Conservation (phyloP, 2,329 filamentous ascomycete species). For the Periconia sp. region DNA sequence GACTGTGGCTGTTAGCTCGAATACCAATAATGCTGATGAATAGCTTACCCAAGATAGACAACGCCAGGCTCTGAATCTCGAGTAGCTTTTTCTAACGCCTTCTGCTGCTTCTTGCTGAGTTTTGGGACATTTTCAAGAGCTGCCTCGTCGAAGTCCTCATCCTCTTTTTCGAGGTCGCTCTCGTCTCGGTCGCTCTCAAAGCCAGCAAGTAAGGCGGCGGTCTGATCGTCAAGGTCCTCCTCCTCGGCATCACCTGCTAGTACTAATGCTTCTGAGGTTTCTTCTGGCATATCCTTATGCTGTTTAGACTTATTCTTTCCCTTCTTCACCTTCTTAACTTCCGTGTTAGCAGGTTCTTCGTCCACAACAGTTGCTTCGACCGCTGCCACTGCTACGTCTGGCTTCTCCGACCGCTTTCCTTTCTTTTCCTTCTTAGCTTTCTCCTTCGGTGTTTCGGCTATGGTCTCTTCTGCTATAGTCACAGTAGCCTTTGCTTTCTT, state of each 20-base stretch:
- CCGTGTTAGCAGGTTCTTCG: background rate
- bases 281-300: constrained; percentile 23
- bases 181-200: constrained; percentile 56
- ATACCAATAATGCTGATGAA: background rate
- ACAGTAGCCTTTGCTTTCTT: constrained; percentile 10
- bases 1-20: constrained; percentile 50
- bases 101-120: constrained; percentile 37
- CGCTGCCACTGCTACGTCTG: background rate
- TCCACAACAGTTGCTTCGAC: background rate
- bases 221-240: constrained; percentile 53
- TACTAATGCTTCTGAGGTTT: constrained; percentile 18
- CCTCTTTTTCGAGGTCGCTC: constrained; percentile 45
- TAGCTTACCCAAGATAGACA: constrained; percentile 76
- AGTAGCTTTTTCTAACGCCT: constrained; percentile 57
- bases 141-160: constrained; percentile 53
- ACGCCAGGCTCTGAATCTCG: constrained; percentile 71
- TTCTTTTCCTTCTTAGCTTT: constrained; percentile 10
- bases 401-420: constrained; percentile 1
- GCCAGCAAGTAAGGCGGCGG: constrained; percentile 57
- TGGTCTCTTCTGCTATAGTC: background rate
- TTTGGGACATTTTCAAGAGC: constrained; percentile 38
- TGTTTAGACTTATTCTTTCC: constrained; percentile 27
- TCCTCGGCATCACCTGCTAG: constrained; percentile 29
- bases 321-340: constrained; percentile 27
- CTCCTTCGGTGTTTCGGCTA: constrained; percentile 4